These are phyloP conservation scores for Ophiostoma sp. DNA, from an alignment of 2,329 filamentous ascomycete genomes.

Conservation along the genomic window DNA sequence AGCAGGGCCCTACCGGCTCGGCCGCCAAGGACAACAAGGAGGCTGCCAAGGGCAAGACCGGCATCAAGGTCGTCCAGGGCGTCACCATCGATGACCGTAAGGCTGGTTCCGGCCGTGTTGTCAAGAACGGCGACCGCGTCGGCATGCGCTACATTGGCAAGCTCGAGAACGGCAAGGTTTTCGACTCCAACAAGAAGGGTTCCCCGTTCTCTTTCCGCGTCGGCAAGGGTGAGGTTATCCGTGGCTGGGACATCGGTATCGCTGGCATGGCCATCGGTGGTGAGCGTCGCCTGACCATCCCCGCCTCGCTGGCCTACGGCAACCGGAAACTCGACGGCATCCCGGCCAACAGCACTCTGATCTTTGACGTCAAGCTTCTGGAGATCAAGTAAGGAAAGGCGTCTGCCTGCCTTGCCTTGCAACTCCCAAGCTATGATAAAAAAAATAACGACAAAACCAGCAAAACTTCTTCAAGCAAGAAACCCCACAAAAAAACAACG, in stretches of 20 bases:
- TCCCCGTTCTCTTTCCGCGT: constrained; percentile 96
- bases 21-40: constrained; percentile 42
- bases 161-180: constrained; percentile 87
- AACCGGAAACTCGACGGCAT: constrained; percentile 77
- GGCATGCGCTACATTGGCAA: constrained; percentile 98
- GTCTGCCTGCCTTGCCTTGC: not conserved
- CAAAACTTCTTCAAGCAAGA: no score
- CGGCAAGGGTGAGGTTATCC: constrained; percentile 92
- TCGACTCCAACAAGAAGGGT: constrained; percentile 98
- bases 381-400: constrained; percentile 63
- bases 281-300: constrained; percentile 88
- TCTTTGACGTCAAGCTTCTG: constrained; percentile 85
- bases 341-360: constrained; percentile 81
- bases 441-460: no score
- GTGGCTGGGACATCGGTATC: constrained; percentile 96
- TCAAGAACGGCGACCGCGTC: constrained; percentile 85
- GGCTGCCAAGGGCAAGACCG: constrained; percentile 45
- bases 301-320: constrained; percentile 82
- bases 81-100: constrained; percentile 96
- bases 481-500: no score
- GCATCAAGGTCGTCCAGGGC: constrained; percentile 75
- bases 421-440: no score
- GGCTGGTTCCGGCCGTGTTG: constrained; percentile 72
- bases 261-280: constrained; percentile 88
- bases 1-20: constrained; percentile 85